Conservation (phyloP, 208 protist genomes). For the Zelonia costaricensis region DNA sequence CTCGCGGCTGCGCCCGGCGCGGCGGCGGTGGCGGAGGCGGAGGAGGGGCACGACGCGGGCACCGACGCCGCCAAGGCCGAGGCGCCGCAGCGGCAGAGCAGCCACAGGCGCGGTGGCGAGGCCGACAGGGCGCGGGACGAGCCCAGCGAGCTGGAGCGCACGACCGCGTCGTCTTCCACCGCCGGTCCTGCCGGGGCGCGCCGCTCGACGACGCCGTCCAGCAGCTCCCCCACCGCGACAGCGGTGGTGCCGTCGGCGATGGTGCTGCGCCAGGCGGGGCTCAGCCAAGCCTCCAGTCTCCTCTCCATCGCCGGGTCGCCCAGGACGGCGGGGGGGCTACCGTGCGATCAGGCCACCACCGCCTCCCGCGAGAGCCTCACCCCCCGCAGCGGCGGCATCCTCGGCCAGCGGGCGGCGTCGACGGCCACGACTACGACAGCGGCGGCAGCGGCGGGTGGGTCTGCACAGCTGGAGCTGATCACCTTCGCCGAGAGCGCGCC, state of each 20-base stretch:
- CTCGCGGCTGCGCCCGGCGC: background rate
- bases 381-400: background rate
- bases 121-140: background rate
- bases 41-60: background rate
- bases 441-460: constrained; percentile 3
- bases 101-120: background rate
- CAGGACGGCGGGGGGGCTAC: background rate
- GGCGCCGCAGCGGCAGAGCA: background rate
- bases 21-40: background rate
- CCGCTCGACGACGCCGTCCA: background rate
- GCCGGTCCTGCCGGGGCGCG: background rate
- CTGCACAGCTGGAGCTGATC: constrained; percentile 22
- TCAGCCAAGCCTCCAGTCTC: background rate
- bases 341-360: background rate
- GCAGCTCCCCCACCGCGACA: background rate
- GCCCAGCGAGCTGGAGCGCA: background rate
- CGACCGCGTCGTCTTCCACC: background rate
- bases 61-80: background rate
- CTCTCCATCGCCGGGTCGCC: background rate
- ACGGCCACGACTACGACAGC: background rate
- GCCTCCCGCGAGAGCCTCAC: background rate
- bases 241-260: constrained; percentile 5
- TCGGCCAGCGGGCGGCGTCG: too few species aligned
- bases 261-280: constrained; percentile 8
- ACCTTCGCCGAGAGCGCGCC: constrained; percentile 15